These are phyloP conservation scores for Sporothrix sp. DNA, from an alignment of 2,329 filamentous ascomycete genomes.

Conservation along the genomic window DNA sequence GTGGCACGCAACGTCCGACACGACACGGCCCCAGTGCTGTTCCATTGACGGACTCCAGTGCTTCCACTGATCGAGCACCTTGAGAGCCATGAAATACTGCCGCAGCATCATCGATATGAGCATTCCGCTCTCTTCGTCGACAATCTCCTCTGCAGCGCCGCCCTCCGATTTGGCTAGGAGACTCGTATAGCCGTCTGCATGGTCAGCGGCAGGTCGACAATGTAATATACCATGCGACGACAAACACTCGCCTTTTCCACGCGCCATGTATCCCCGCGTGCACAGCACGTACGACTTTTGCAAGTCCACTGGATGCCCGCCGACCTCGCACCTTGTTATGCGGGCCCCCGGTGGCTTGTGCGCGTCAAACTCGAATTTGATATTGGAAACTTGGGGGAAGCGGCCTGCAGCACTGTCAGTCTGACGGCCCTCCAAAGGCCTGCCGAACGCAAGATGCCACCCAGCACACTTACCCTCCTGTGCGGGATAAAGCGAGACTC, in stretches of 20 bases:
- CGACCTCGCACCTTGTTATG: constrained; percentile 53
- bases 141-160: constrained; percentile 64
- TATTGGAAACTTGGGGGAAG: constrained; percentile 81
- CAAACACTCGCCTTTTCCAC: constrained; percentile 53
- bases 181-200: constrained; percentile 62
- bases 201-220: not conserved
- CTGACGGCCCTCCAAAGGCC: not conserved
- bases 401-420: constrained; percentile 32
- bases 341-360: constrained; percentile 49
- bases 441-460: not conserved
- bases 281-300: constrained; percentile 60
- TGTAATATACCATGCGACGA: no score
- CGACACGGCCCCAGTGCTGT: constrained; percentile 57
- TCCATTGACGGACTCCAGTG: constrained; percentile 54
- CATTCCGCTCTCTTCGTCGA: constrained; percentile 79
- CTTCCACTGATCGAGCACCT: constrained; percentile 71
- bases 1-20: constrained; percentile 46
- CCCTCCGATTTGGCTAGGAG: constrained; percentile 69
- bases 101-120: constrained; percentile 77
- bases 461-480: constrained; percentile 51
- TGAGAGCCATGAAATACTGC: constrained; percentile 84
- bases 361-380: constrained; percentile 64
- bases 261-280: constrained; percentile 80
- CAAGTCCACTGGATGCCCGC: constrained; percentile 49
- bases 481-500: constrained; percentile 69